Evolutionary conservation across 1,139 yeast genomes (phyloP), one percentile per base, ranked within the genome.

Genomic region (Nadsonia commutata): DNA sequence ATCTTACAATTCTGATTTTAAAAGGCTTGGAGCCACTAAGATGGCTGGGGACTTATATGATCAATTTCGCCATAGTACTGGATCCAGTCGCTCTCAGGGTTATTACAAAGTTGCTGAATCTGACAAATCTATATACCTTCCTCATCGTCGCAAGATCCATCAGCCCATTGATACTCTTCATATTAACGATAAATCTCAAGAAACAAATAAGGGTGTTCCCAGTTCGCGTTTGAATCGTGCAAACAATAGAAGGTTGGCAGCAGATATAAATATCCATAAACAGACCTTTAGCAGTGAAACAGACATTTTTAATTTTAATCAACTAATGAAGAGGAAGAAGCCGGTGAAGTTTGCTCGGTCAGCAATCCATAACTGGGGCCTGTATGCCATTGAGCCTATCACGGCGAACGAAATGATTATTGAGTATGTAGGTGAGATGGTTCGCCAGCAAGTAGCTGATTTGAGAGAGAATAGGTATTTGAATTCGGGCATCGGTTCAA

Each of bases 341-440:
- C 95, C 95, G 0, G 96, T 90, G 11, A 81, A 93, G 17, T 88
- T 88, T 68, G 96, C 97, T 0, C 68, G 98, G 45, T 86, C 97
- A 1, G 94, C 96, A 0, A 90, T 90, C 54, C 98, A 93, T 59
- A 86, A 90, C 56, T 90, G 98, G 98, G 99, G 99, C 0, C 65
- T 90, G 41, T 90, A 86, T 63, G 98, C 98, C 0, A 67, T 84
- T 56, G 97, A 90, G 56, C 94, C 94, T 1, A 90, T 90, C 56
- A 83, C 86, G 13, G 93, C 94, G 1, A 82, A 80, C 52, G 98
- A 90, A 62, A 90, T 90, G 96, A 88, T 90, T 55, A 90, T 93
- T 48, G 99, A 93, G 60, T 90, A 90, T 56, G 97, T 90, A n/a
- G 99, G 99, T 31, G 98, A 90, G 55, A 74, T 94, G 47, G 79